Evolutionary conservation across 352 stramenopile genomes (phyloP).

Genomic region (Globisporangium polare): DNA sequence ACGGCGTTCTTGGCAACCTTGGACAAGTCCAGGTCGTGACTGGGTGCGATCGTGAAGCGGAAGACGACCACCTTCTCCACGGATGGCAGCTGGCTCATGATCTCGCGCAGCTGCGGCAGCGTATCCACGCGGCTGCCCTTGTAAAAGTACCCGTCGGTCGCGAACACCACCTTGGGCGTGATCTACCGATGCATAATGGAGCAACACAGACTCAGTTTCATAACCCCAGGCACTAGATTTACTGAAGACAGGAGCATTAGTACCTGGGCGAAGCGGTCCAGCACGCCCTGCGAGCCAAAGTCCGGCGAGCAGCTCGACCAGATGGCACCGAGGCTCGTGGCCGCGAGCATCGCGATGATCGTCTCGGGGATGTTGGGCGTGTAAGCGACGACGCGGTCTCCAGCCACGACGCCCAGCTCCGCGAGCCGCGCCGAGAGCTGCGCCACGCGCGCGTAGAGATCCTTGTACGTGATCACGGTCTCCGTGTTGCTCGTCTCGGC

Average conservation of each 20-base stretch:
- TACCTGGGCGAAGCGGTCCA: conserved; percentile 80
- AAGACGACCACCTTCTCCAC: conserved; percentile 61
- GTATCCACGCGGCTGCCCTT: conserved; percentile 69
- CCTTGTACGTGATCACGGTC: conserved; percentile 51
- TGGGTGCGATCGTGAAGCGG: conserved; percentile 51
- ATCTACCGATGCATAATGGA: conserved; percentile 40
- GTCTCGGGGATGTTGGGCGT: conserved; percentile 69
- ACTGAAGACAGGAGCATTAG: too few relatives aligned
- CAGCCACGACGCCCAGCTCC: conserved; percentile 40
- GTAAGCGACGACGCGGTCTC: conserved; percentile 66
- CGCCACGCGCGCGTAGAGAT: conserved; percentile 62
- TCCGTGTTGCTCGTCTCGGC: conserved; percentile 62
- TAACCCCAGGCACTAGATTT: too few relatives aligned
- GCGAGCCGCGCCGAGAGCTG: conserved; percentile 36
- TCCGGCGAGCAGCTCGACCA: conserved; percentile 85
- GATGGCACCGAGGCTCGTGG: conserved; percentile 62
- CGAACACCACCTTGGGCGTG: conserved; percentile 70
- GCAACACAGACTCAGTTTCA: too few relatives aligned
- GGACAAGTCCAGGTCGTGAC: conserved; percentile 59
- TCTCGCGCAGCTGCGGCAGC: conserved; percentile 50
- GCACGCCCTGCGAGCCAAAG: conserved; percentile 78
- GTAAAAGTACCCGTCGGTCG: conserved; percentile 77
- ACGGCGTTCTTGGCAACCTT: conserved; percentile 40
- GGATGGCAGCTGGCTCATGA: conserved; percentile 58
- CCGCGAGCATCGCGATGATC: conserved; percentile 69